Evolutionary conservation across 352 stramenopile genomes (phyloP), one percentile per base, ranked within the genome.

Genomic region (Phytophthora meadii): DNA sequence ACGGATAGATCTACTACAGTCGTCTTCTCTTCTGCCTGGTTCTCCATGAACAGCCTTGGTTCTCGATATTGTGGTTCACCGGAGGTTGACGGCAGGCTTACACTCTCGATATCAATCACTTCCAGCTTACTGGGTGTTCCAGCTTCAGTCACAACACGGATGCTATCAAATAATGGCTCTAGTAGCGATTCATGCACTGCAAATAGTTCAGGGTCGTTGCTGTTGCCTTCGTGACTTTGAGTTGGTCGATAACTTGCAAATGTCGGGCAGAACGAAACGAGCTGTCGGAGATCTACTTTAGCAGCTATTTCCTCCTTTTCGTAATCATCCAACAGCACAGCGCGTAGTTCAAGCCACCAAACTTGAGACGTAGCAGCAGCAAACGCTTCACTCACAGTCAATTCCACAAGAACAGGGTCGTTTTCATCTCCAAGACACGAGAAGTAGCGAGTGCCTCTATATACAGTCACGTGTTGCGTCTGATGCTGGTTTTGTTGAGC

Each of bases 331-430:
- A 74, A 40, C 24, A 90, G 2, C 5, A 71, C 42, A 3, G 65
- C 79, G 30, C 70, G 66, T n/a, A 92, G 53, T 39, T 90, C 73
- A 0, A 93, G 36, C 81, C 81, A 93, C 81, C 84, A 92, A 8
- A 83, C 44, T 36, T 89, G 71, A 0, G 79, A 87, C 1, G 76
- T 79, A 2, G 76, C 69, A 10, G 70, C 69, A 36, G 72, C 53
- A 36, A 81, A 87, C 0, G 87, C 77, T 66, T 92, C 84, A 34
- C 76, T 82, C 28, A 90, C 68, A 1, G 70, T 67, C 10, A 90
- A 24, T n/a, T 87, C 81, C 1, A 62, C 54, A 0, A 85, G 61
- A 5, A 74, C 36, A 3, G 49, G 15, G 8, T 54, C 56, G 8
- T 39, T 32, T 12, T 27, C 3, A 7, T 27, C 24, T 27, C 27